Base-by-base conservation (phyloP, 441 rosid species). In the Bocquillonia castaneifolia region DNA sequence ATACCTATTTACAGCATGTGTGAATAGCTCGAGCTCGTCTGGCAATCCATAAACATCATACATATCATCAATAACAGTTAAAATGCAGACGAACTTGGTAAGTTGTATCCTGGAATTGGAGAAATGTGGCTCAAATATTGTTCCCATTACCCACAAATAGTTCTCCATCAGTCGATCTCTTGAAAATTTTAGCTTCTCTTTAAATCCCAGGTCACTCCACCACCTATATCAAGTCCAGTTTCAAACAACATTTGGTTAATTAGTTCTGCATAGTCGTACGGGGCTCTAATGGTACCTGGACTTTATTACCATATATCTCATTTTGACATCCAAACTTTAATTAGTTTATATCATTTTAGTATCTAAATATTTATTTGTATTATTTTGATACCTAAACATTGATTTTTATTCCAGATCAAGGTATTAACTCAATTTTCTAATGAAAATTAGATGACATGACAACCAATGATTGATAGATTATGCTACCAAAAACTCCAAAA, bases 41-140 rank as follows among this genome's bases (percentile, higher is more conserved):
- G 52, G 7, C 0, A 76, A 71, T 28, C 81, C 84, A 66, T 72
- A 80, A 1, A 77, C 18, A 56, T 83, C 84, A 7, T 78, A 80
- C 23, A 80, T 66, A 18, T 81, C 87, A 18, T 79, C 79, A 32
- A 80, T 66, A 3, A 69, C 59, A 1, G 67, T 59, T 18, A 81
- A 26, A 10, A 83, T 56, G n/a, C 53, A 52, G 0, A 56, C 12
- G 6, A 66, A 56, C 64, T 77, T 75, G 0, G 83, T 72, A 5
- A 74, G 36, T 1, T 15, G 20, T 51, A 23, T 74, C 18, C 86
- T 72, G 45, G 60, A 70, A 13, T 68, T 59, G 25, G 59, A 53
- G 56, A 40, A 66, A 10, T 39, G 59, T 0, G 82, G 83, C 42
- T 78, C 76, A 14, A 20, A 59, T 3, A 22, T 22, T 10, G 63